A percentile compares a stretch with the other conserved stretches of the same genome.
Conservation (phyloP, 441 rosid genomes). For the Populus hybrid region DNA sequence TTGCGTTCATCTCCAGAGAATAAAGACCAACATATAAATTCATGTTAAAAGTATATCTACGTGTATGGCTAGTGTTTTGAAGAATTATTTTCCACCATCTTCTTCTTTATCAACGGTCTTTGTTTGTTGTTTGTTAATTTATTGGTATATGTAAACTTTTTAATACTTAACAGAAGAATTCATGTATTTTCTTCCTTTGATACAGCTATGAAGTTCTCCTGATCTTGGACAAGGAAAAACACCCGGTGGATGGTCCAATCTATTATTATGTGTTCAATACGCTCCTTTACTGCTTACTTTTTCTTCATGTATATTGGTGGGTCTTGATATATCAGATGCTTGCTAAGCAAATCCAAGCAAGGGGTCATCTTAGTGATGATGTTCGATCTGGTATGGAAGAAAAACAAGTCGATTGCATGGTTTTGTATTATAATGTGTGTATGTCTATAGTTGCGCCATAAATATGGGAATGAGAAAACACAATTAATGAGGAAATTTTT, state of each 20-base stretch:
- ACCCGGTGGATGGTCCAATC: conserved; percentile 67
- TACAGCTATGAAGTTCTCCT: conserved; percentile 77
- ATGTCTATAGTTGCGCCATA: neutral
- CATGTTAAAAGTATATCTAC: neutral
- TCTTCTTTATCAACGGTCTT: neutral
- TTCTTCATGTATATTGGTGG: conserved; percentile 98
- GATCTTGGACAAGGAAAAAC: conserved; percentile 63
- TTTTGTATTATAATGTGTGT: neutral
- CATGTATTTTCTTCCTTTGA: neutral
- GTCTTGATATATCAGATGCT: conserved; percentile 91
- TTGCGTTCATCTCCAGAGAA: conserved; percentile 6
- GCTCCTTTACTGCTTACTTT: conserved; percentile 75
- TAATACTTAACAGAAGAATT: neutral
- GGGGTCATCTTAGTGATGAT: conserved; percentile 90
- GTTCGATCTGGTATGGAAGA: conserved; percentile 81
- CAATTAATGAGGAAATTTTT: neutral
- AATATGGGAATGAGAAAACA: neutral
- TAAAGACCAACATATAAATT: neutral
- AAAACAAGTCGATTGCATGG: neutral
- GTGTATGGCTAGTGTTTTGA: neutral
- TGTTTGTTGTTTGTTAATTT: conserved; percentile 3
- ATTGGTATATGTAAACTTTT: neutral
- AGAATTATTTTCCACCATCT: neutral
- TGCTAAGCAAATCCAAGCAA: conserved; percentile 82
- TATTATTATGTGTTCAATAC: conserved; percentile 84